Base-by-base conservation (phyloP, 768 basidiomycete genomes). In the Megacollybia marginata region DNA sequence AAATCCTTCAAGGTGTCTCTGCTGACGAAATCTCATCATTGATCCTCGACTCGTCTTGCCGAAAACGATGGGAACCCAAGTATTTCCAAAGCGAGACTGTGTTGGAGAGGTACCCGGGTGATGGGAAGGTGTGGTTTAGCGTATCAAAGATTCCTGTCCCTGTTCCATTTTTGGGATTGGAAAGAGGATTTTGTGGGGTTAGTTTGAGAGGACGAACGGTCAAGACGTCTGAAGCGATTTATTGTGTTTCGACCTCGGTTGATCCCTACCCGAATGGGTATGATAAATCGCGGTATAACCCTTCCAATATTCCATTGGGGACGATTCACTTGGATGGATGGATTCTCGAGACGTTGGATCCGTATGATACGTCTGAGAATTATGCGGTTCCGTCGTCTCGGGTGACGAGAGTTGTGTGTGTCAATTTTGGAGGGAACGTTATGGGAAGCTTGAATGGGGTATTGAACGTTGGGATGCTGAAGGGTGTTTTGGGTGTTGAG, bases 341-440 rank as follows among this genome's bases (percentile, higher is more conserved):
- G 96, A 82, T 95, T 32, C 67, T 96, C 58, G 93, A 99, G 70
- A 97, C 95, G 4, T 77, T 98, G 44, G 95, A 98, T 60, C 93
- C 94, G 0, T 97, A 97, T 56, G 38, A 40, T 52, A 87, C 91
- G 19, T 85, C 84, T 52, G 92, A 95, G 65, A 92, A 91, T 55
- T 95, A 92, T 60, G 79, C 91, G 11, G 95, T 98, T 42, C 96
- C 94, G 1, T 96, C 92, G 4, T 91, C 93, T 35, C 69, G 87
- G 44, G 94, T 91, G 63, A 92, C 88, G 42, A 75, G 89, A 50
- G 71, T 95, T 36, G 80, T 88, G 3, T 86, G 89, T 1, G 76
- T 93, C 51, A 94, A 97, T 64, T 92, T 85, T 59, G 83, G 84
- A 9, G 94, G 92, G 2, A 83, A 82, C 1, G 79, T 95, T 35